Conservation (phyloP, 208 protist genomes). For the Leishmania lainsoni region DNA sequence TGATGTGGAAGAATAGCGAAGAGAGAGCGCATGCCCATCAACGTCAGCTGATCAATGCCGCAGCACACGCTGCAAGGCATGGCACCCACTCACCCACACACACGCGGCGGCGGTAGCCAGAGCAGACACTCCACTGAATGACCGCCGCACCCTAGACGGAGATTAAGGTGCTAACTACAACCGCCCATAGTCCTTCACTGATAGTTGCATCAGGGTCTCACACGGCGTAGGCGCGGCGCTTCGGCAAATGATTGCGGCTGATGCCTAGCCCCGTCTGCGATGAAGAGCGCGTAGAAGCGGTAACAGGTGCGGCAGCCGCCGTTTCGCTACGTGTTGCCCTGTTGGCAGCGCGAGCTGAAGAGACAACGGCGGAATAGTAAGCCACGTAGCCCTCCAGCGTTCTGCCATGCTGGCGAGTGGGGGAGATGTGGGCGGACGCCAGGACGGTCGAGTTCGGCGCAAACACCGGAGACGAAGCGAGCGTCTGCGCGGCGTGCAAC, state of each 20-base stretch:
- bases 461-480: constrained; percentile 36
- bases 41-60: not conserved
- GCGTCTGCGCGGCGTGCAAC: constrained; percentile 39
- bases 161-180: not conserved
- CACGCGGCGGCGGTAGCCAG: not conserved
- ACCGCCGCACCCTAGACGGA: not conserved
- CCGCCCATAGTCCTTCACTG: not conserved
- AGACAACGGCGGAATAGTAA: constrained; percentile 34
- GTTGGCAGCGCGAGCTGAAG: constrained; percentile 6
- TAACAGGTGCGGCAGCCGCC: not conserved
- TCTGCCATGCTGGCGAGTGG: constrained; percentile 26
- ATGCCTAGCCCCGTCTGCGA: not conserved
- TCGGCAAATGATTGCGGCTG: constrained; percentile 23
- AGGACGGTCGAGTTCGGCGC: constrained; percentile 45
- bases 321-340: not conserved
- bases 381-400: constrained; percentile 51
- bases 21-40: not conserved
- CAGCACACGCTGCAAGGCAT: not conserved
- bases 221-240: constrained; percentile 32
- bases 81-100: not conserved
- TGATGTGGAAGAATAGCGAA: not conserved
- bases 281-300: not conserved
- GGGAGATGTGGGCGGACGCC: constrained; percentile 26
- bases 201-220: not conserved
- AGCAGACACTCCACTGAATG: not conserved